Percentiles rank a stretch among this genome's conserved stretches.
Evolutionary conservation across 257 asterid genomes (phyloP).

Genomic region (Solanum bukasovii): DNA sequence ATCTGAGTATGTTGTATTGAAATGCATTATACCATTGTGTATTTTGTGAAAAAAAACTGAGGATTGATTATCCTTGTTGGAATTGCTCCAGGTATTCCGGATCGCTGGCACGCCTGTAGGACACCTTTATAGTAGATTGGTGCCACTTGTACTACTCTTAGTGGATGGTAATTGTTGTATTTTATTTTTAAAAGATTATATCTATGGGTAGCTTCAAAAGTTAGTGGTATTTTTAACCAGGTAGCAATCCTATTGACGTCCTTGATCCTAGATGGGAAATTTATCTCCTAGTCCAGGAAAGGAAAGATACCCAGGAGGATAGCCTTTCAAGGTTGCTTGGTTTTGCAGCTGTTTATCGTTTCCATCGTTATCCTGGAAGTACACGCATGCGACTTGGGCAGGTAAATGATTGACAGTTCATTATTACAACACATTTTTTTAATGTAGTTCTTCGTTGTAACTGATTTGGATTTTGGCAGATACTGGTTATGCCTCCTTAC

Average conservation of each 20-base stretch:
- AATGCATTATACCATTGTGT: background rate
- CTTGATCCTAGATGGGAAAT: constrained; percentile 92
- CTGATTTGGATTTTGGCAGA: constrained; percentile 36
- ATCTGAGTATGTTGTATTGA: background rate
- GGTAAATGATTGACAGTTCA: constrained; percentile 23
- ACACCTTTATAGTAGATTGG: constrained; percentile 46
- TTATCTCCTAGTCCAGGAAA: constrained; percentile 44
- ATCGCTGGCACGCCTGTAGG: constrained; percentile 54
- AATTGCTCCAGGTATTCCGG: constrained; percentile 26
- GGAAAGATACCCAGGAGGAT: constrained; percentile 19
- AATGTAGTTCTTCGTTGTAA: background rate
- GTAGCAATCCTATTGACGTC: constrained; percentile 96
- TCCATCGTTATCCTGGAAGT: constrained; percentile 57
- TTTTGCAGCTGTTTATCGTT: constrained; percentile 86
- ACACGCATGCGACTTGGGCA: constrained; percentile 86
- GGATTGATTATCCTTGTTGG: background rate
- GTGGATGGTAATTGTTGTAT: constrained; percentile 36
- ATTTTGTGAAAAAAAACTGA: background rate
- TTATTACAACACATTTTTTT: background rate
- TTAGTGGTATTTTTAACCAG: constrained; percentile 30
- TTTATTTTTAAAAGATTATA: background rate
- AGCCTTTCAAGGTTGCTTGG: constrained; percentile 37
- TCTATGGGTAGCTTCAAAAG: background rate
- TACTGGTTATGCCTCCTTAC: constrained; percentile 68
- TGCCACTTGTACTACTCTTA: constrained; percentile 66